Percentiles rank a stretch among this genome's conserved stretches.
These are phyloP conservation scores for Talaromyces thailandensis DNA, from an alignment of 495 filamentous ascomycete genomes.

Conservation along the genomic window DNA sequence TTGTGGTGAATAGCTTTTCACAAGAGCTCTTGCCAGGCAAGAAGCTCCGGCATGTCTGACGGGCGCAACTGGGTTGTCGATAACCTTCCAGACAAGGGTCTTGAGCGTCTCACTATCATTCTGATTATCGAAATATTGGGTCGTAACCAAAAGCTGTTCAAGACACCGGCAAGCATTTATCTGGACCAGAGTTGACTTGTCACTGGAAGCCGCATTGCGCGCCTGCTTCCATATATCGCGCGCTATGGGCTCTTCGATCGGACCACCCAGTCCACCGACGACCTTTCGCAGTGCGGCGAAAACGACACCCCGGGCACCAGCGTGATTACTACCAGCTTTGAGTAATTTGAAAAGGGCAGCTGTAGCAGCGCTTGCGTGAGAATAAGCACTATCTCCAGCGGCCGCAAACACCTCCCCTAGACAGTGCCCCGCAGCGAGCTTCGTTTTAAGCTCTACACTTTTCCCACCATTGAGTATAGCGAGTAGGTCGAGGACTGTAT, in stretches of 20 bases:
- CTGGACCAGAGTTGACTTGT: constrained; percentile 78
- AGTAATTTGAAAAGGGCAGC: constrained; percentile 65
- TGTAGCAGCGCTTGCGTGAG: constrained; percentile 65
- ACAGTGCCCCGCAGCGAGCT: constrained; percentile 84
- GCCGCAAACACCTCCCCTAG: constrained; percentile 80
- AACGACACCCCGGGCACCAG: constrained; percentile 74
- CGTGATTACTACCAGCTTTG: constrained; percentile 71
- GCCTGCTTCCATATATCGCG: constrained; percentile 92
- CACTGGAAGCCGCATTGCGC: constrained; percentile 62
- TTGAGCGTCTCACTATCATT: constrained; percentile 85
- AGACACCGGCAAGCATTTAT: constrained; percentile 73
- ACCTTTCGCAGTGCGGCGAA: constrained; percentile 74
- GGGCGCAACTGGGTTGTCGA: constrained; percentile 64
- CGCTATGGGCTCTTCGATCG: constrained; percentile 75
- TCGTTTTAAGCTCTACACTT: constrained; percentile 58
- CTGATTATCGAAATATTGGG: constrained; percentile 78
- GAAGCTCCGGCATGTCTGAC: constrained; percentile 84
- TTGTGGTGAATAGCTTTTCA: constrained; percentile 68
- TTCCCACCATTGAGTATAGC: constrained; percentile 69
- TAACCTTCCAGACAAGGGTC: constrained; percentile 68
- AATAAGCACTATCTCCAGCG: constrained; percentile 89
- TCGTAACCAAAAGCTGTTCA: constrained; percentile 59
- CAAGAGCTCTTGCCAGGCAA: constrained; percentile 66
- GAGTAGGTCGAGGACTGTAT: constrained; percentile 84
- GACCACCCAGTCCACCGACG: constrained; percentile 57